Evolutionary conservation across 169 alveolate species (phyloP), one percentile per base, ranked within the genome.

Genomic region (Plasmodium knowlesi): DNA sequence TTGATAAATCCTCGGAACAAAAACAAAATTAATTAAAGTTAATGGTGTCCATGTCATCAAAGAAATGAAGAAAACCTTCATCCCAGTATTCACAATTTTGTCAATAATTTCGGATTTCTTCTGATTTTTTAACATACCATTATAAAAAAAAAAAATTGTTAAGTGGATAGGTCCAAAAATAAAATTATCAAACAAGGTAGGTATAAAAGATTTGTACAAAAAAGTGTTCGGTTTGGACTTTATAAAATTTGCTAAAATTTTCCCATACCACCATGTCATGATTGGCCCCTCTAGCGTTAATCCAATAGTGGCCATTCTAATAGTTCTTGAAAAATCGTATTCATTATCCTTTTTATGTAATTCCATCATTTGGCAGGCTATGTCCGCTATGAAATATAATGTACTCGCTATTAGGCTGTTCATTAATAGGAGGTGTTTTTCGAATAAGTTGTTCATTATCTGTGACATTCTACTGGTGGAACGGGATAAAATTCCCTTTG

Each of bases 261-360:
- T 89, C 22, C 94, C 94, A 32, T 89, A 89, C 94, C 94, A 89
- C 94, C 90, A 89, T 79, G 94, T 89, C 94, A 89, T 89, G 41
- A 89, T 28, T 78, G 94, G 94, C 10, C 94, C 94, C 34, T 89
- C 94, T 16, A 89, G 71, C 22, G 94, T 78, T 25, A 89, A 32
- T 19, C 94, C 94, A 39, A 89, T 89, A 9, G 73, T 22, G 16
- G 94, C 12, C 94, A 89, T 89, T 67, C 94, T 89, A 9, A 89
- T 16, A 0, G 94, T 89, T 89, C 94, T 89, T 41, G 57, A 79
- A 16, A 89, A 25, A 78, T 89, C 94, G 79, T 57, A 89, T 37
- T 78, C 76, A 25, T 74, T 8, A 43, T 34, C 41, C 0, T 79
- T 79, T 41, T 73, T 89, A 61, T 67, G 88, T 41, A 30, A 46